These are phyloP conservation scores for Ascochyta rabiei DNA, from an alignment of 2,329 filamentous ascomycete species.

Conservation along the genomic window DNA sequence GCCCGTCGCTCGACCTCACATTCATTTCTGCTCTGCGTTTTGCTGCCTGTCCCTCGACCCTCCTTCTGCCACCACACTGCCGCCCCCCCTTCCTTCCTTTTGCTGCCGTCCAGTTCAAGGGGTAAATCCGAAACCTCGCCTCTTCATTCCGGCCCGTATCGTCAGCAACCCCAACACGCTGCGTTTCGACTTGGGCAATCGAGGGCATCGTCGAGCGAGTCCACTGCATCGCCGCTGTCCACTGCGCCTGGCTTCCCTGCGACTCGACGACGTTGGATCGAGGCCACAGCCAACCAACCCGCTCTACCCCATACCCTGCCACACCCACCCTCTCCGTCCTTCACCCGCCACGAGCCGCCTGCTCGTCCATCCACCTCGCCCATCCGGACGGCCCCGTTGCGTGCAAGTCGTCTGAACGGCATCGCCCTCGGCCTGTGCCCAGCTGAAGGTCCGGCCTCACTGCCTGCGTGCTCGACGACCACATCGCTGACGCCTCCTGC, in stretches of 20 bases:
- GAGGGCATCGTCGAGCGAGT: conserved; percentile 45
- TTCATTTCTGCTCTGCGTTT: conserved; percentile 28
- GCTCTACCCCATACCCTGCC: conserved; percentile 10
- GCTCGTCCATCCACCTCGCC: conserved; percentile 12
- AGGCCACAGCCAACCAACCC: conserved; percentile 11
- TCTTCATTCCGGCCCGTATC: conserved; percentile 41
- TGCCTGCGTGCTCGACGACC: not conserved
- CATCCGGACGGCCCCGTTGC: conserved; percentile 10
- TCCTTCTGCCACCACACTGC: conserved; percentile 4
- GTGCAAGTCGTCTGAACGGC: conserved; percentile 5
- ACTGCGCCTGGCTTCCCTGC: conserved; percentile 17
- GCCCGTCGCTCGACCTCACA: conserved; percentile 30
- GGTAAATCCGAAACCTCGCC: conserved; percentile 25
- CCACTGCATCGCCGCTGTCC: conserved; percentile 30
- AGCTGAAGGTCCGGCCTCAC: conserved; percentile 33
- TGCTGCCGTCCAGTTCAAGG: conserved; percentile 36
- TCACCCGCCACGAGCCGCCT: conserved; percentile 13
- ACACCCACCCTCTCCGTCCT: not conserved
- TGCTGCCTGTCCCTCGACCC: conserved; percentile 3
- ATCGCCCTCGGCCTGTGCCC: conserved; percentile 20
- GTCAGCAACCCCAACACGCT: conserved; percentile 41
- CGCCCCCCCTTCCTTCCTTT: conserved; percentile 37
- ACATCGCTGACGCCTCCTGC: conserved; percentile 26
- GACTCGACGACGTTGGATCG: conserved; percentile 16
- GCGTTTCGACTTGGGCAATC: conserved; percentile 44